Conservation (phyloP, 1,284 basidiomycete genomes). For the Ganoderma multipileum region DNA sequence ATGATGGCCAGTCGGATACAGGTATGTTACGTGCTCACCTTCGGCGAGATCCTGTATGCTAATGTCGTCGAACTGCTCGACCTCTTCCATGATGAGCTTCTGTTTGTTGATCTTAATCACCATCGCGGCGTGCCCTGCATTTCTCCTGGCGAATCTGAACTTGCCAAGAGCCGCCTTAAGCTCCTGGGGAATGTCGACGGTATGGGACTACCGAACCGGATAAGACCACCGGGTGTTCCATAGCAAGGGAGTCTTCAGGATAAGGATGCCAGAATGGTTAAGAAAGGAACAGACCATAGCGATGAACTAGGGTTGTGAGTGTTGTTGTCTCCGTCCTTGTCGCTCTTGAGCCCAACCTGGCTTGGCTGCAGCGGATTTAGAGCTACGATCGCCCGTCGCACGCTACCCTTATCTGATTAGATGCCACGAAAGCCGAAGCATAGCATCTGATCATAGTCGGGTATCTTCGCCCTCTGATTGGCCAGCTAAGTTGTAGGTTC, state of each 20-base stretch:
- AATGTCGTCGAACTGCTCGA: conserved; percentile 79
- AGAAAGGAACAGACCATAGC: conserved; percentile 16
- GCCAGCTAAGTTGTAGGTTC: background rate
- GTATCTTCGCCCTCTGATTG: conserved; percentile 19
- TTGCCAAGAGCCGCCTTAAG: conserved; percentile 82
- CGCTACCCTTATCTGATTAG: conserved; percentile 22
- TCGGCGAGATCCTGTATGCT: conserved; percentile 85
- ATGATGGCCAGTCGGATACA: conserved; percentile 8
- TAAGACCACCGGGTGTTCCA: conserved; percentile 26
- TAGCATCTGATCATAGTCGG: conserved; percentile 1
- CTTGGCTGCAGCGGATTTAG: too few relatives aligned
- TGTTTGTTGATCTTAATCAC: conserved; percentile 89
- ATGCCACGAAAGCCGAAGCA: conserved; percentile 16
- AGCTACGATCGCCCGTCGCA: background rate
- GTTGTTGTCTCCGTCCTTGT: background rate
- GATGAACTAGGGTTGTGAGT: background rate
- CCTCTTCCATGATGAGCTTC: conserved; percentile 81
- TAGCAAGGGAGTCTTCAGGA: background rate
- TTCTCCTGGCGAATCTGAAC: conserved; percentile 81
- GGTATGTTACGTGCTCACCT: conserved; percentile 52
- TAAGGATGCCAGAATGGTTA: background rate
- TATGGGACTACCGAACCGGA: conserved; percentile 58
- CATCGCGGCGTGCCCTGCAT: conserved; percentile 75
- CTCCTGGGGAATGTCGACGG: conserved; percentile 83
- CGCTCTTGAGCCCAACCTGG: background rate